These are phyloP conservation scores for Hyaloscypha hepaticicola DNA, from an alignment of 495 filamentous ascomycete species.

Conservation along the genomic window DNA sequence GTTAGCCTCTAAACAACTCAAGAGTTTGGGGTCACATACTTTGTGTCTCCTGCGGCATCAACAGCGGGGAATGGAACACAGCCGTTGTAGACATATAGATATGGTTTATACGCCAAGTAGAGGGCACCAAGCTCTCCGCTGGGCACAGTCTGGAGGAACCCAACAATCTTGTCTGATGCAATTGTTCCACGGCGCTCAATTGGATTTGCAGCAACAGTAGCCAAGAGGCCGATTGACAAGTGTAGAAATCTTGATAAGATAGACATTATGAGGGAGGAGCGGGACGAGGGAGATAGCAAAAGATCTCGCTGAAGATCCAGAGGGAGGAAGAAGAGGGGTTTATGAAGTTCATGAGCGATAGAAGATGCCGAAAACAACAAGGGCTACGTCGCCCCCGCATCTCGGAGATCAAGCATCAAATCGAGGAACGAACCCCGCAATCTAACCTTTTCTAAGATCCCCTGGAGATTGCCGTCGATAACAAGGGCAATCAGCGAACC, in stretches of 20 bases:
- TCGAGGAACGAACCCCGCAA: not conserved
- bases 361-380: too few relatives aligned
- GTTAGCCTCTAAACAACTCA: constrained; percentile 7
- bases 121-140: constrained; percentile 40
- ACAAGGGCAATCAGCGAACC: not conserved
- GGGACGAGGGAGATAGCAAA: not conserved
- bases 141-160: constrained; percentile 48
- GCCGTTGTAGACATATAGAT: constrained; percentile 49
- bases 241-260: constrained; percentile 20
- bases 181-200: constrained; percentile 38
- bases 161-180: constrained; percentile 44
- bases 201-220: constrained; percentile 26
- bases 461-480: not conserved
- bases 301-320: not conserved
- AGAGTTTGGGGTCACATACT: constrained; percentile 35
- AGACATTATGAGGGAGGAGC: constrained; percentile 9
- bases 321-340: not conserved
- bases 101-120: constrained; percentile 50
- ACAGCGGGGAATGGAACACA: constrained; percentile 58
- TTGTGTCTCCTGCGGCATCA: constrained; percentile 47
- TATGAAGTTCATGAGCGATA: not conserved
- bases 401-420: not conserved
- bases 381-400: not conserved
- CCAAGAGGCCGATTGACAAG: constrained; percentile 23
- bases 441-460: not conserved